Evolutionary conservation across 2,329 filamentous ascomycete genomes (phyloP), one percentile per base, ranked within the genome.

Genomic region (Escovopsis sp.): DNA sequence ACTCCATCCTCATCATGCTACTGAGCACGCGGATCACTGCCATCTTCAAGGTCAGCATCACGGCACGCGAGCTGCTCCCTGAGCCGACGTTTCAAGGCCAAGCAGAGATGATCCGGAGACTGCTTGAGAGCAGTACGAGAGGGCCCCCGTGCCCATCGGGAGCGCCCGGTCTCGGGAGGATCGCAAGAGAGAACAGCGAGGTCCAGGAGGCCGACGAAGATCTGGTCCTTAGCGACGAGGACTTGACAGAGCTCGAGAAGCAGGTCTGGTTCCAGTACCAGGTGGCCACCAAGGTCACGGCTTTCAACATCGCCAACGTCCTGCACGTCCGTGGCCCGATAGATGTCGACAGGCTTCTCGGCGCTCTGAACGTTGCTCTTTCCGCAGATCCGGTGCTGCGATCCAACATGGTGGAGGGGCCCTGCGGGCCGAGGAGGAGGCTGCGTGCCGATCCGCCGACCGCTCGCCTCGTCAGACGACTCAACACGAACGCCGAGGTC

Each of bases 221-320:
- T 23, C 27, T n/a, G 10, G 16, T 15, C 2, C 21, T 25, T 9
- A 11, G 21, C 7, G 21, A 25, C 21, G 37, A 31, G 10, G 17
- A 33, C 4, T 13, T 39, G 8, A 39, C 37, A 5, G 25, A 39
- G 17, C 30, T 39, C 5, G 37, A 39, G 27, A 27, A 13, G 13
- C 37, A 39, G 19, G 34, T 39, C 2, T 39, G 37, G 37, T 33
- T 39, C 15, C 37, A 39, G 25, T 39, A 39, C 27, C 37, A 39
- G 19, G 11, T 39, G n/a, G 37, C 33, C 13, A 36, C 34, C 11
- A 23, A 28, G 8, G 30, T 33, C 4, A 36, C 33, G 3, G 34
- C 37, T 12, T 39, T 39, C 30, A 39, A 39, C 19, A 36, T 39
- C 18, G 34, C 37, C 25, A 36, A 31, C 9, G 16, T 36, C 5